Evolutionary conservation across 2,329 filamentous ascomycete species (phyloP), one percentile per base, ranked within the genome.

Genomic region (Hypoxylon sp.): DNA sequence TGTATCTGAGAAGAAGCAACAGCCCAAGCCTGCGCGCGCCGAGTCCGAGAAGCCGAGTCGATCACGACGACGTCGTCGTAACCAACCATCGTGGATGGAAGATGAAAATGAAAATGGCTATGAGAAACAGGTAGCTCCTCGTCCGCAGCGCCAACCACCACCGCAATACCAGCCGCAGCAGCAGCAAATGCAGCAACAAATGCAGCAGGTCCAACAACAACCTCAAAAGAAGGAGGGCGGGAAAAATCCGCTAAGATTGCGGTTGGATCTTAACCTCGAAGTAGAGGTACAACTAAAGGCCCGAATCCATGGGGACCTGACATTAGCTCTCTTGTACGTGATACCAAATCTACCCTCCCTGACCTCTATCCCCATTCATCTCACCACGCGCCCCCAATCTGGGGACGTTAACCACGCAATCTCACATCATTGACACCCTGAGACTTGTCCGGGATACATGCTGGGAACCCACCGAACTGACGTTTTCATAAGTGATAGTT

Each of bases 221-320:
- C 65, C 71, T 11, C 70, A 75, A 23, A 70, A 78, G 68, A 78
- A 75, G 34, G 77, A 77, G 45, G 76, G 79, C 75, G 83, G 84
- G 74, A 82, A 85, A 75, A 84, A 93, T 74, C 91, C 91, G 41
- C 81, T 94, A 76, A 90, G 90, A 77, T 80, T 96, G 73, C 87
- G 90, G 38, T 82, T 96, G 21, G 93, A 96, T 76, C 84, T 94
- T 62, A 96, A 96, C 79, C 83, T 96, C 63, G 93, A 96, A 72
- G 86, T 96, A 53, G 93, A 96, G 79, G 92, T 96, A 68, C 91
- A 93, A 74, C 85, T 96, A 67, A 96, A 96, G 84, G 93, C 93
- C 19, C 90, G 91, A 79, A 94, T 96, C 71, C 90, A 94, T 74
- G 93, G 93, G 76, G 93, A 97, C 81, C 81, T 97, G 70, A 94